These are phyloP conservation scores for Yamadazyma mexicana DNA, from an alignment of 1,139 yeast species.

Conservation along the genomic window DNA sequence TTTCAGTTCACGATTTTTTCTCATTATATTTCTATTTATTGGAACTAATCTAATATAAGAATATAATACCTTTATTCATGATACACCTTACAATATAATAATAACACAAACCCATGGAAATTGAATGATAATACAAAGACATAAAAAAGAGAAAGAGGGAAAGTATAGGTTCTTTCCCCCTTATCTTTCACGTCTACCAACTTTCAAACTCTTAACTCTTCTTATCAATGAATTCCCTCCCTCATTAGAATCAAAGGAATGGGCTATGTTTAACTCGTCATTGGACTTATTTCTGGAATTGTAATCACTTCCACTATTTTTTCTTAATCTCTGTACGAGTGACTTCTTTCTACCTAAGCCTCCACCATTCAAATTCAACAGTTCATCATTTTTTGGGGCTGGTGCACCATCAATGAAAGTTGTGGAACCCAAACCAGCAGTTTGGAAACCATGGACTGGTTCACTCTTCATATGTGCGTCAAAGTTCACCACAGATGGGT, in stretches of 20 bases:
- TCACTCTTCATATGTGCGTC: conserved; percentile 69
- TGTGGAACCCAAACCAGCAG: conserved; percentile 87
- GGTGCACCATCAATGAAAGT: conserved; percentile 97
- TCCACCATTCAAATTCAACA: conserved; percentile 26
- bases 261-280: conserved; percentile 23
- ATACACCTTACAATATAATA: conserved; percentile 3
- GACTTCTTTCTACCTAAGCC: conserved; percentile 74
- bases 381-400: conserved; percentile 56
- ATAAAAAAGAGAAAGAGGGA: neutral
- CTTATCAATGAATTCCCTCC: conserved; percentile 58
- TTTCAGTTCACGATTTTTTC: conserved; percentile 5
- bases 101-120: conserved; percentile 1
- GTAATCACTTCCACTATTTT: conserved; percentile 39
- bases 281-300: conserved; percentile 35
- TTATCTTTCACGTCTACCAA: conserved; percentile 42
- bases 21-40: neutral
- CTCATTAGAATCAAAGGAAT: conserved; percentile 28
- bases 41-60: conserved; percentile 5
- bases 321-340: conserved; percentile 63
- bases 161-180: too few relatives aligned
- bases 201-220: conserved; percentile 87
- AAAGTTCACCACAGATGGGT: conserved; percentile 59
- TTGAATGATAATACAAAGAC: neutral
- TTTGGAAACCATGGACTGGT: conserved; percentile 80
- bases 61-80: conserved; percentile 10